These are phyloP conservation scores for Caulochytrium protostelioides DNA, from an alignment of 371 early-diverging fungal species.

Conservation along the genomic window DNA sequence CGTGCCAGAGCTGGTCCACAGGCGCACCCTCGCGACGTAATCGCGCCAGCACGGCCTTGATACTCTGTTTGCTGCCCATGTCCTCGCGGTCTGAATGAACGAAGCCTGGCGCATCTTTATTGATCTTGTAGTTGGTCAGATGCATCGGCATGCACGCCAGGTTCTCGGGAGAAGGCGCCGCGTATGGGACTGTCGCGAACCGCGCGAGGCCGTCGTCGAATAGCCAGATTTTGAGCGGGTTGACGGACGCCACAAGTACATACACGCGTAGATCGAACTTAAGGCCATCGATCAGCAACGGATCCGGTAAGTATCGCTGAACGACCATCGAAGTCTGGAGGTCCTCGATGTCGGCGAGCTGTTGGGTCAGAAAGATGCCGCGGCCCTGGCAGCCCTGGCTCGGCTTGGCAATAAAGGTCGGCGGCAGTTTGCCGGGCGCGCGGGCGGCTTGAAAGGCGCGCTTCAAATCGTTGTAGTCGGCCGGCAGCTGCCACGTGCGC, in stretches of 20 bases:
- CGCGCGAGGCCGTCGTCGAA: slow-evolving; percentile 27
- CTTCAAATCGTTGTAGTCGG: slow-evolving; percentile 15
- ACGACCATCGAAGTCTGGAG: slow-evolving; percentile 11
- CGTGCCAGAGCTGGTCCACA: slow-evolving; percentile 14
- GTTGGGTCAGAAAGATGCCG: slow-evolving; percentile 24
- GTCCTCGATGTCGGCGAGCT: slow-evolving; percentile 9
- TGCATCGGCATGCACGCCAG: slow-evolving; percentile 23
- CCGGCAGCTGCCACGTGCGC: slow-evolving; percentile 20
- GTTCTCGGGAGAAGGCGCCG: slow-evolving; percentile 10
- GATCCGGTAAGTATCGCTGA: slow-evolving; percentile 20
- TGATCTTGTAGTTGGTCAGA: slow-evolving; percentile 34
- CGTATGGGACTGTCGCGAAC: slow-evolving; percentile 25
- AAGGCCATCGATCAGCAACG: slow-evolving; percentile 21
- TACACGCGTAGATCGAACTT: slow-evolving; percentile 34
- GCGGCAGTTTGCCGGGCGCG: neutral
- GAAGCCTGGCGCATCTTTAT: slow-evolving; percentile 20
- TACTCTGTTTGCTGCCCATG: slow-evolving; percentile 17
- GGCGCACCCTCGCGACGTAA: slow-evolving; percentile 4
- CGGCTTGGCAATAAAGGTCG: slow-evolving; percentile 22
- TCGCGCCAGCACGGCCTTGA: slow-evolving; percentile 10
- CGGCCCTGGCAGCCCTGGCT: slow-evolving; percentile 28
- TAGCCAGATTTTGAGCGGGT: slow-evolving; percentile 23
- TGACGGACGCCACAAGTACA: slow-evolving; percentile 21
- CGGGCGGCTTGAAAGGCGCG: slow-evolving; percentile 4
- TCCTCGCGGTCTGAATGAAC: slow-evolving; percentile 6